Evolutionary conservation across 495 filamentous ascomycete genomes (phyloP).

Genomic region (Penicillium diatomitis): DNA sequence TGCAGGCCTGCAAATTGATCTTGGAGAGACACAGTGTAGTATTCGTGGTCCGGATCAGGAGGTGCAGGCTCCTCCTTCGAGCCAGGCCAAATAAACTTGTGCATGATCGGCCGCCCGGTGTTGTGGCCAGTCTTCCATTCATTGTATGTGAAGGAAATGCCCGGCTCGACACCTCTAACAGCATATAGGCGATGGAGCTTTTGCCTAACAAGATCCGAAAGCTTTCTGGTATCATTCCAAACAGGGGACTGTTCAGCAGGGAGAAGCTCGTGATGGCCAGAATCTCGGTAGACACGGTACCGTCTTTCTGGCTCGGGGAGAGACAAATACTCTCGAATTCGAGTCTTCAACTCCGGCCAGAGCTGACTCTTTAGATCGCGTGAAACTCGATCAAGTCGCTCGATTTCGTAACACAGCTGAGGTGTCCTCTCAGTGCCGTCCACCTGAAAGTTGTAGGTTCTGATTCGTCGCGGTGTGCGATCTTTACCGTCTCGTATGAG

Average conservation of each 20-base stretch:
- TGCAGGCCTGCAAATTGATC: slow-evolving; percentile 4
- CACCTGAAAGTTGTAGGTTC: slow-evolving; percentile 6
- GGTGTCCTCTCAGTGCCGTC: neutral
- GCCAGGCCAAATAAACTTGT: neutral
- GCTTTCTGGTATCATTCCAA: neutral
- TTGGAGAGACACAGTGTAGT: slow-evolving; percentile 4
- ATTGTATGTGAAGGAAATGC: slow-evolving; percentile 6
- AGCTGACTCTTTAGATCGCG: neutral
- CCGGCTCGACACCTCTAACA: slow-evolving; percentile 4
- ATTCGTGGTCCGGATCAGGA: slow-evolving; percentile 1
- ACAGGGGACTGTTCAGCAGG: neutral
- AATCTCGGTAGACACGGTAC: slow-evolving; percentile 1
- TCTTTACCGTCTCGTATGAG: slow-evolving; percentile 5
- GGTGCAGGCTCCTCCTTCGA: neutral
- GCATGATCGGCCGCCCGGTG: slow-evolving; percentile 3
- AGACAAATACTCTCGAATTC: neutral
- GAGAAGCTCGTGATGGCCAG: neutral
- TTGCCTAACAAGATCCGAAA: slow-evolving; percentile 1
- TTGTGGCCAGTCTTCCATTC: slow-evolving; percentile 4
- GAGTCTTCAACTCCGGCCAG: neutral
- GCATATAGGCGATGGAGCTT: slow-evolving; percentile 1
- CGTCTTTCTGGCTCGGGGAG: slow-evolving; percentile 4
- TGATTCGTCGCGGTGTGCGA: slow-evolving; percentile 6
- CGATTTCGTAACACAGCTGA: neutral
- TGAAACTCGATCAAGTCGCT: neutral